Base-by-base conservation (phyloP, 495 filamentous ascomycete genomes). In the Cercophora sp. region DNA sequence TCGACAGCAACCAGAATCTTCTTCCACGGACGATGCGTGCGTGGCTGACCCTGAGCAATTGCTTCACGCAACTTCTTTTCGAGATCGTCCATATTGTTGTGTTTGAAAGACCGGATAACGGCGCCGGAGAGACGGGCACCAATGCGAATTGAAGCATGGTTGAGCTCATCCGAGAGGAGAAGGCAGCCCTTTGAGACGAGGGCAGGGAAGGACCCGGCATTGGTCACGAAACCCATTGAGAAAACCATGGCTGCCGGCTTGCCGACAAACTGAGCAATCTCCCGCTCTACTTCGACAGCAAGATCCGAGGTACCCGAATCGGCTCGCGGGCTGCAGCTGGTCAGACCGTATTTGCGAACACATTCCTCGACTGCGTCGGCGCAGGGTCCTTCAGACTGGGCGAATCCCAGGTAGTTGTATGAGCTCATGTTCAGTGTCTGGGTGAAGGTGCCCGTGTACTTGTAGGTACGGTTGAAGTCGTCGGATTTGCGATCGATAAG, bases 361-460 rank as follows among this genome's bases (percentile, higher is more conserved):
- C 78, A 76, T 20, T 91, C 87, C 71, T 97, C 93, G 5, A 92
- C 89, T 20, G 87, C 83, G 70, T 97, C 94, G 23, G 94, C 94
- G 67, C 94, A 97, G 31, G 92, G 92, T 13, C 93, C 93, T 62
- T 96, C 91, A 1, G 93, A 97, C 69, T 98, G 94, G 51, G 93
- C 93, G 64, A 98, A 98, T 23, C 93, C 93, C 5, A 98, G 87
- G 60, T 98, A 98, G 64, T 98, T 98, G 79, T 98, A 98, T 3
- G 93, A 98, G 73, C 91, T 96, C 84, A 98, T 83, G 67, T 98
- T 98, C 51, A 98, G 72, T 0, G 93, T 96, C 65, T 98, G 89
- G n/a, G 93, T 97, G 42, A 81, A 83, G 27, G 89, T 94, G 31
- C 94, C 94, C 8, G 85, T 91, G 59, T 88, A 79, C 60, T 88